These are phyloP conservation scores for Candida endomychidarum DNA, from an alignment of 805 yeast species.

Conservation along the genomic window DNA sequence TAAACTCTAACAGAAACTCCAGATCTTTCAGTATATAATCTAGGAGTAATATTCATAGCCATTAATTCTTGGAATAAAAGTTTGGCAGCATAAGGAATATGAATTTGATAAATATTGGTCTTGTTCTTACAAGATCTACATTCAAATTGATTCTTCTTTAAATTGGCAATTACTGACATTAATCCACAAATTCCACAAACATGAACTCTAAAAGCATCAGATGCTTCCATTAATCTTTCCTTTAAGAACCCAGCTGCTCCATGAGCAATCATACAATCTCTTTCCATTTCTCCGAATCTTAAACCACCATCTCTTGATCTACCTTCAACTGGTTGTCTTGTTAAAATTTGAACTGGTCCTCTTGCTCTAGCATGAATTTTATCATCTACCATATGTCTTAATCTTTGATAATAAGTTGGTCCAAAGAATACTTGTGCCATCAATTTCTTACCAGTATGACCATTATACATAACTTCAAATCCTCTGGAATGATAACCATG, in stretches of 20 bases:
- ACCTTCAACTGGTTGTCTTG: constrained; percentile 99
- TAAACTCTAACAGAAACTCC: constrained; percentile 45
- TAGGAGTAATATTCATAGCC: constrained; percentile 99
- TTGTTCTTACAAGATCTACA: constrained; percentile 98
- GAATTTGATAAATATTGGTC: constrained; percentile 96
- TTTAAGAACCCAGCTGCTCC: constrained; percentile 98
- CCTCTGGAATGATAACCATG: constrained; percentile 98
- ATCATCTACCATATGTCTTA: constrained; percentile 99
- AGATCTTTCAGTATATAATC: constrained; percentile 91
- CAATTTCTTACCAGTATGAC: constrained; percentile 96
- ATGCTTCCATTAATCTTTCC: constrained; percentile 98
- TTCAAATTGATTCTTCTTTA: constrained; percentile 96
- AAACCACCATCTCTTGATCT: constrained; percentile 99
- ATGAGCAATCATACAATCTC: constrained; percentile 99
- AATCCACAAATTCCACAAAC: constrained; percentile 98
- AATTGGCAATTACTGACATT: constrained; percentile 96
- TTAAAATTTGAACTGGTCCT: constrained; percentile 96
- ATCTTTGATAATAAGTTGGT: constrained; percentile 98
- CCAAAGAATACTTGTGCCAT: constrained; percentile 99
- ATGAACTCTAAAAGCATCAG: constrained; percentile 98
- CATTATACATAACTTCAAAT: constrained; percentile 97
- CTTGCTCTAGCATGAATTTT: constrained; percentile 99
- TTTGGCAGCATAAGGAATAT: constrained; percentile 98
- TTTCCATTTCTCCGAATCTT: constrained; percentile 99
- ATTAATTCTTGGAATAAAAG: constrained; percentile 96